Evolutionary conservation across 2,329 filamentous ascomycete genomes (phyloP), one percentile per base, ranked within the genome.

Genomic region (Nigrograna mackinnonii): DNA sequence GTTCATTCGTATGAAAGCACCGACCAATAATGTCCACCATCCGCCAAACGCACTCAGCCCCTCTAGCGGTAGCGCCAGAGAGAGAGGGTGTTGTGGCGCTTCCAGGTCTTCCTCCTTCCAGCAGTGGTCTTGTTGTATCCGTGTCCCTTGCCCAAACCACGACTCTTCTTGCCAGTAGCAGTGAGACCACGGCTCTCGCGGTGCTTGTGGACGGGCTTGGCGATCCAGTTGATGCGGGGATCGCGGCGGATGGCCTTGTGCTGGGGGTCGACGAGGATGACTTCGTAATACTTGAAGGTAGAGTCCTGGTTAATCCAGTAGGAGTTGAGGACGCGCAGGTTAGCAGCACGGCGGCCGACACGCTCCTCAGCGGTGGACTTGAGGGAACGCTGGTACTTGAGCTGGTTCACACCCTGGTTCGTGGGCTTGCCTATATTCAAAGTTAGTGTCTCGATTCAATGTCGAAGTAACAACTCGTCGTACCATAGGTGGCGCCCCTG

Each of bases 241-340:
- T 99, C 94, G 73, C 88, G 89, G 78, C 94, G 94, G 84, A 99
- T 99, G 72, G 94, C 94, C 86, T 97, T 97, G 89, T 99, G 94
- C 83, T 95, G 89, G 75, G 94, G 94, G 82, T 99, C 94, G 74
- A 99, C 92, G 72, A 96, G 89, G 82, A 99, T 97, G 78, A 97
- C 86, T 82, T 99, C 94, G 83, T 85, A 99, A 89, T 99, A 99
- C 85, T 99, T 99, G 89, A 97, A 99, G 79, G 94, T 99, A 51
- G 91, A 96, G 83, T 99, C 94, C 85, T 97, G 91, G 89, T 99
- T 99, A 84, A 99, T 90, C 95, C 95, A 99, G 91, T 99, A 99
- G 57, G 92, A 97, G 89, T 99, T 99, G 72, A 99, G 88, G 72
- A 99, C 94, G 73, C 94, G 91, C 77, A 99, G 80, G 82, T 99